These are phyloP conservation scores for Colletotrichum sp. DNA, from an alignment of 2,329 filamentous ascomycete species.

Conservation along the genomic window DNA sequence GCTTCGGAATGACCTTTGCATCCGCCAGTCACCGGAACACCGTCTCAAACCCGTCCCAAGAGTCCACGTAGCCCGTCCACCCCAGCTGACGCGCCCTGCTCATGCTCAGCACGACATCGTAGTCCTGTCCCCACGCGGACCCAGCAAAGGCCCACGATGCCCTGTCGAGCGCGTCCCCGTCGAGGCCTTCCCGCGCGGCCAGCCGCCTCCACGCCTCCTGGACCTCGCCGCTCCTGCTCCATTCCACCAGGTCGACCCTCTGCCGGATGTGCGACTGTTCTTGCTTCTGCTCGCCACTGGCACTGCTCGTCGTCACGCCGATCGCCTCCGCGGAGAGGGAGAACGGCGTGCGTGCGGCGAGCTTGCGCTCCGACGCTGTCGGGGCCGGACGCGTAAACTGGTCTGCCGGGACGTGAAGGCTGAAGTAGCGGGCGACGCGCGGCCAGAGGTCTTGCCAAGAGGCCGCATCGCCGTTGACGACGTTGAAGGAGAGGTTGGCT, in stretches of 20 bases:
- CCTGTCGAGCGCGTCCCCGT: slow-evolving; percentile 38
- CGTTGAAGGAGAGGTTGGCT: slow-evolving; percentile 45
- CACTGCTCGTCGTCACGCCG: slow-evolving; percentile 28
- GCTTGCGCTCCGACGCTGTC: slow-evolving; percentile 21
- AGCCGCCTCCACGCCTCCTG: slow-evolving; percentile 41
- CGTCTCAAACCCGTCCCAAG: slow-evolving; percentile 21
- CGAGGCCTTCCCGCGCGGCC: slow-evolving; percentile 39
- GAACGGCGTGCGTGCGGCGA: slow-evolving; percentile 32
- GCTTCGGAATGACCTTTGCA: slow-evolving; percentile 28
- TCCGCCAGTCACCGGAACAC: slow-evolving; percentile 29
- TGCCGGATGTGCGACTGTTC: slow-evolving; percentile 33
- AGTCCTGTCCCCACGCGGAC: slow-evolving; percentile 47
- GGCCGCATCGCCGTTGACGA: slow-evolving; percentile 44
- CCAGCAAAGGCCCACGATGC: slow-evolving; percentile 46
- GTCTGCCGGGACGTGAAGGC: slow-evolving; percentile 32
- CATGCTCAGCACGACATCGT: slow-evolving; percentile 43
- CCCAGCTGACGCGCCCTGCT: slow-evolving; percentile 48
- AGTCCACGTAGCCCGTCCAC: slow-evolving; percentile 39
- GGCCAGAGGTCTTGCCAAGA: slow-evolving; percentile 49
- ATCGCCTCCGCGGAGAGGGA: slow-evolving; percentile 29
- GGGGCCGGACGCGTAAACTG: slow-evolving; percentile 28
- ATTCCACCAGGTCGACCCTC: slow-evolving; percentile 43
- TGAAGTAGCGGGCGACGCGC: slow-evolving; percentile 37
- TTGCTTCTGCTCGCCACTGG: slow-evolving; percentile 15
- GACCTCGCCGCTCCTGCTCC: slow-evolving; percentile 42